A percentile compares a stretch with the other conserved stretches of the same genome.
Evolutionary conservation across 139 green algal species (phyloP).

Genomic region (Spirogloea muscicola): DNA sequence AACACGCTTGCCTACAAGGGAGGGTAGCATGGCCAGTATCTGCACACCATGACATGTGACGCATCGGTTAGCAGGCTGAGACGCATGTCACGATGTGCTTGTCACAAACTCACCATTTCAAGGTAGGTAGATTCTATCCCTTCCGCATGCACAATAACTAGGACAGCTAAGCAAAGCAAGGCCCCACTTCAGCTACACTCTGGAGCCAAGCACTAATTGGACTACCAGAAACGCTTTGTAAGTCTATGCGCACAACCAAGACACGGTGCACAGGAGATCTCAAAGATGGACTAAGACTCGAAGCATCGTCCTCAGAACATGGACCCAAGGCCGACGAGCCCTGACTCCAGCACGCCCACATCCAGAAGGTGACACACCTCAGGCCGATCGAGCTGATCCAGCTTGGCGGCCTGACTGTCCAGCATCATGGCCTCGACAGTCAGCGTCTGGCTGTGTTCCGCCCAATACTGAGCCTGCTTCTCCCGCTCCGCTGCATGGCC

Average conservation of each 20-base stretch:
- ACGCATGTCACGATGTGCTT: neutral
- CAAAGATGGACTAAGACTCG: too few species aligned
- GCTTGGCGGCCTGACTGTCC: slow-evolving; percentile 66
- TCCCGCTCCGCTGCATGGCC: slow-evolving; percentile 58
- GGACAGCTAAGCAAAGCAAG: neutral
- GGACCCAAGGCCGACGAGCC: neutral
- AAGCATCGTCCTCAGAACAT: neutral
- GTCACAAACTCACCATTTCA: neutral
- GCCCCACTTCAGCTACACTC: neutral
- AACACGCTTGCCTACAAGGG: slow-evolving; percentile 60
- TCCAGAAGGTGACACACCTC: slow-evolving; percentile 59
- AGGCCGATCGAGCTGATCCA: slow-evolving; percentile 74
- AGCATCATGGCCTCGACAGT: slow-evolving; percentile 87
- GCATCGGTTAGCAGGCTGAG: slow-evolving; percentile 9
- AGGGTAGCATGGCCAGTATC: slow-evolving; percentile 71
- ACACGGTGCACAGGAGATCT: neutral
- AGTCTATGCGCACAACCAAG: too few species aligned
- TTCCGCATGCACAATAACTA: too few species aligned
- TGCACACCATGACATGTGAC: slow-evolving; percentile 34
- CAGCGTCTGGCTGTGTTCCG: slow-evolving; percentile 59
- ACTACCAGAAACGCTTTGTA: too few species aligned
- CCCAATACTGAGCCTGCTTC: slow-evolving; percentile 69
- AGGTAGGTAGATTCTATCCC: too few species aligned
- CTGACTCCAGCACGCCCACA: neutral
- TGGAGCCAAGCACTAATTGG: neutral